Base-by-base conservation (phyloP, 805 yeast genomes). In the Blastobotrys muscicola region DNA sequence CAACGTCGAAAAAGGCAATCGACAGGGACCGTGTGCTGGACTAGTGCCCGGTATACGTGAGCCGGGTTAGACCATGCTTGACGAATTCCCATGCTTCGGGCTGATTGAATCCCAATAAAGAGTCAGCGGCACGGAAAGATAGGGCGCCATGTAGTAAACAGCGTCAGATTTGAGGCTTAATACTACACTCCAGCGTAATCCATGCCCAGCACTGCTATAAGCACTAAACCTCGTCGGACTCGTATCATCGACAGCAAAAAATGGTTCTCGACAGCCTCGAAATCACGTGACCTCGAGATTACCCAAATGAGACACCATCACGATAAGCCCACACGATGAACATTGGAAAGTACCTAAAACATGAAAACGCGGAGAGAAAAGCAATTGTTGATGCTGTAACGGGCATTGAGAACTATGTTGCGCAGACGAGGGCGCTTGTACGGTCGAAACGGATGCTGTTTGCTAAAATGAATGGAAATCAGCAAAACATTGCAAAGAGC, bases 401-500 rank as follows among this genome's bases (percentile, higher is more conserved):
- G 2, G 54, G 55, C 1, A 44, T 58, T 10, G 51, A 51, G n/a
- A 38, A 33, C 29, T 59, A 58, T 34, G 44, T 33, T 11, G 6
- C 20, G 8, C 36, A 37, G 3, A 43, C 44, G 29, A 43, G 38
- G 42, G 30, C 45, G 10, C 29, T 51, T 4, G 31, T 56, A 2
- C 43, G 46, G 10, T 49, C 60, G 10, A 46, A 55, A 13, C 47
- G 53, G 8, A 33, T 44, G 31, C 48, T 62, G 23, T 61, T 52
- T 41, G 50, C 54, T 33, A 53, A 49, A 46, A 51, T 80, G 72
- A 56, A 72, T 3, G 68, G 73, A 67, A 62, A 73, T 42, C 85
- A 80, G 49, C 84, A 79, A 54, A 61, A 68, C 10, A 57, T 76
- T 29, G 76, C 78, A 16, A 67, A 65, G 8, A 61, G 69, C 16